A percentile compares a stretch with the other conserved stretches of the same genome.
phyloP scores from a whole-genome alignment of 2,329 filamentous ascomycete genomes.

The Neonectria sp. region DNA sequence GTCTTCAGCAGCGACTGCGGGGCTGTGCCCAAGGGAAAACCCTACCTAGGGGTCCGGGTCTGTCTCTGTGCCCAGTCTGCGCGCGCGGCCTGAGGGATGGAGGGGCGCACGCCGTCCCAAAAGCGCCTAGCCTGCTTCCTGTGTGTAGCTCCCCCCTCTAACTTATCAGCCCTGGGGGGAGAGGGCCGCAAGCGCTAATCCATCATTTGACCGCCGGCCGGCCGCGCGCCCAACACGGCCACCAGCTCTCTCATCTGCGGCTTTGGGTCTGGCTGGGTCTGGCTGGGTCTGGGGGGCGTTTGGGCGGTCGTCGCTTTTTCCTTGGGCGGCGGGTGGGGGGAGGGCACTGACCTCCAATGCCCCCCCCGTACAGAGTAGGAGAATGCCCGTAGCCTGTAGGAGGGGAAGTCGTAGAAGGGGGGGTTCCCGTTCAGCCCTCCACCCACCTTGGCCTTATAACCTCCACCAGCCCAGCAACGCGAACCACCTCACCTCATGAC shows the following conservation, averaged over 20 bases:
- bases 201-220: conserved; percentile 21
- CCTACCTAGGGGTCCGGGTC: background rate
- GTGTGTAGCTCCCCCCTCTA: background rate
- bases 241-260: background rate
- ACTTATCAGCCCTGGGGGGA: background rate
- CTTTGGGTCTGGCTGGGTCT: background rate
- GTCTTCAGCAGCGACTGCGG: conserved; percentile 22
- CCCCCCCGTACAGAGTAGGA: too few species aligned
- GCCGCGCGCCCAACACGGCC: conserved; percentile 5
- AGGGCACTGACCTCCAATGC: conserved; percentile 3
- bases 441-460: conserved; percentile 30
- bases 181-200: conserved; percentile 10
- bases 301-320: background rate
- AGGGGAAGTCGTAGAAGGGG: background rate
- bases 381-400: background rate
- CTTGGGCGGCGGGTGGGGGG: background rate
- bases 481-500: conserved; percentile 43
- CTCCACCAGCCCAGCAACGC: conserved; percentile 32
- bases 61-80: background rate
- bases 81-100: background rate
- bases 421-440: conserved; percentile 13
- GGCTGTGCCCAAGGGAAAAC: conserved; percentile 21
- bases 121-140: conserved; percentile 4
- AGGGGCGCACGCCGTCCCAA: background rate
- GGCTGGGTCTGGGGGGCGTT: too few species aligned